phyloP scores from a whole-genome alignment of 1,139 yeast genomes.

The Sugiyamaella neomexicana region DNA sequence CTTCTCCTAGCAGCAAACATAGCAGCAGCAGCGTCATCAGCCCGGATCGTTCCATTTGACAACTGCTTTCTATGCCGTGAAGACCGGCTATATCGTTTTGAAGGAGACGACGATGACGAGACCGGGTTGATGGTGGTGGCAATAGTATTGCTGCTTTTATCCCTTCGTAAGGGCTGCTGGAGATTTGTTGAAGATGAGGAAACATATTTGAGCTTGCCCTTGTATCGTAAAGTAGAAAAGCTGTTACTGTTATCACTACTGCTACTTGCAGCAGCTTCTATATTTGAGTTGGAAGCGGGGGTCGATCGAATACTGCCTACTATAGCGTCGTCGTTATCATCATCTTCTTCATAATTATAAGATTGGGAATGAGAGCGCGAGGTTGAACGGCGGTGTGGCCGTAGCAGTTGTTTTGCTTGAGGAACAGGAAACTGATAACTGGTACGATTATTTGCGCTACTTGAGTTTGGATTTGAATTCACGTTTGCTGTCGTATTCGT shows the following conservation, averaged over 20 bases:
- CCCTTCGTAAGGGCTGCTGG: neutral
- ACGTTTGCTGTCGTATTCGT: too few relatives aligned
- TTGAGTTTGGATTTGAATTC: too few relatives aligned
- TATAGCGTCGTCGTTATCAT: neutral
- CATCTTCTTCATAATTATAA: constrained; percentile 1
- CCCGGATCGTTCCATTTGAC: constrained; percentile 8
- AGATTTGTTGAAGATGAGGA: constrained; percentile 6
- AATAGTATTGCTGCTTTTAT: neutral
- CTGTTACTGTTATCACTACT: constrained; percentile 4
- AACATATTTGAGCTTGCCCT: constrained; percentile 1
- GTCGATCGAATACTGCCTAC: neutral
- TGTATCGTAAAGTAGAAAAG: neutral
- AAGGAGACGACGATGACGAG: constrained; percentile 11
- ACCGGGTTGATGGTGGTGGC: neutral
- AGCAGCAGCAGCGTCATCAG: neutral
- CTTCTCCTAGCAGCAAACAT: neutral
- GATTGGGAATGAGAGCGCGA: neutral
- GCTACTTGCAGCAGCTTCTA: neutral
- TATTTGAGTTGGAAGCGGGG: neutral
- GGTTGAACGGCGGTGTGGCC: constrained; percentile 1
- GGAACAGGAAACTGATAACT: constrained; percentile 6
- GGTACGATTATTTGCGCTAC: neutral
- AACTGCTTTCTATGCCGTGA: constrained; percentile 9
- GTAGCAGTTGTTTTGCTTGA: constrained; percentile 3
- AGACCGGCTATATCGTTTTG: constrained; percentile 6